These are phyloP conservation scores for Boletus patriciae DNA, from an alignment of 768 basidiomycete species.

Conservation along the genomic window DNA sequence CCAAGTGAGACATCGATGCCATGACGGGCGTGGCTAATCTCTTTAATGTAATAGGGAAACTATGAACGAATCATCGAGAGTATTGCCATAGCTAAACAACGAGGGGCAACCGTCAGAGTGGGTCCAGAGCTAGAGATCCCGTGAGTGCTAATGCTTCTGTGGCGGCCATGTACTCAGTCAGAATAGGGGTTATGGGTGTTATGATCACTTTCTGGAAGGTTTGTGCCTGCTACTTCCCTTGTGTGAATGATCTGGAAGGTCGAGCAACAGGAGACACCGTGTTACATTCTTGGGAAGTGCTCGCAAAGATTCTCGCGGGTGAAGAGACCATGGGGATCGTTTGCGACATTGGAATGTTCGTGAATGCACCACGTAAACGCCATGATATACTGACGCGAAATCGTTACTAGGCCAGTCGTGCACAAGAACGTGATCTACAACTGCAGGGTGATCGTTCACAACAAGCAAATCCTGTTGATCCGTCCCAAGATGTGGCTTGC, in stretches of 20 bases:
- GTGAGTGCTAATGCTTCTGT: constrained; percentile 40
- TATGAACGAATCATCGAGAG: constrained; percentile 87
- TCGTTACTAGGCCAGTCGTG: constrained; percentile 81
- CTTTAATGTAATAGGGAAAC: constrained; percentile 65
- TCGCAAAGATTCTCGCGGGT: constrained; percentile 84
- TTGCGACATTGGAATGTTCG: constrained; percentile 96
- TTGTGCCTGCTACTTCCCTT: not conserved
- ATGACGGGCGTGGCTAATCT: not conserved
- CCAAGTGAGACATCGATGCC: constrained; percentile 50
- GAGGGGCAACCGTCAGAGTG: constrained; percentile 88
- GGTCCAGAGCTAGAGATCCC: constrained; percentile 98
- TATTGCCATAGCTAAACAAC: constrained; percentile 82
- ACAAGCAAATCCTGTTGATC: constrained; percentile 87
- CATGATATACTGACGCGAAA: constrained; percentile 1
- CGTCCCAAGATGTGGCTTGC: constrained; percentile 99
- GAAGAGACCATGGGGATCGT: constrained; percentile 83
- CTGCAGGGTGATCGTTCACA: constrained; percentile 85
- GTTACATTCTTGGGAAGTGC: constrained; percentile 96
- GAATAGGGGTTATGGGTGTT: constrained; percentile 89
- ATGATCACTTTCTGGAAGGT: constrained; percentile 98
- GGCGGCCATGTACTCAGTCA: not conserved
- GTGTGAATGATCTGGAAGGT: not conserved
- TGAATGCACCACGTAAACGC: not conserved
- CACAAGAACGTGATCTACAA: constrained; percentile 99
- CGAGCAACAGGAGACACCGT: constrained; percentile 79